Conservation (phyloP, 345 rosid genomes). For the Mercurialis annua region DNA sequence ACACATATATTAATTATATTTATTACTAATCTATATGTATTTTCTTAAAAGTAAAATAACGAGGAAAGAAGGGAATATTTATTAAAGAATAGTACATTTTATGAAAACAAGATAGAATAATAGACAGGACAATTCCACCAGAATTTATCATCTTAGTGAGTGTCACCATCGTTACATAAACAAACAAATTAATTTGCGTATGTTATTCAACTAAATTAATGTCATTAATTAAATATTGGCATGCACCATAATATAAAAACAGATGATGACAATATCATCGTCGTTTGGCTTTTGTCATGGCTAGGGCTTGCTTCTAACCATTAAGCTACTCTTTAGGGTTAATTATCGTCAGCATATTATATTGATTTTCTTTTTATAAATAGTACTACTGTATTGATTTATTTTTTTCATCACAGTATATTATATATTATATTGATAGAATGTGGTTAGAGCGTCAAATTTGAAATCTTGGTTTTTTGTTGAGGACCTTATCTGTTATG, state of each 20-base stretch:
- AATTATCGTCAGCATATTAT: conserved; percentile 38
- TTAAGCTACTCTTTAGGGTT: conserved; percentile 28
- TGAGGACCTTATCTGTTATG: conserved; percentile 31
- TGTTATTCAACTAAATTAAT: neutral
- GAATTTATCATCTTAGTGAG: conserved; percentile 33
- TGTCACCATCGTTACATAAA: conserved; percentile 30
- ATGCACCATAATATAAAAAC: conserved; percentile 2
- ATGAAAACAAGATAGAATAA: conserved; percentile 10
- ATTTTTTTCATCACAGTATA: too few relatives aligned
- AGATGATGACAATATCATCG: conserved; percentile 26
- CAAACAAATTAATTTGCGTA: neutral
- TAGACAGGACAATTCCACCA: conserved; percentile 20
- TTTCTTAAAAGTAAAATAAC: too few relatives aligned
- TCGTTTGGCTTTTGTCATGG: conserved; percentile 48
- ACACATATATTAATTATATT: too few relatives aligned
- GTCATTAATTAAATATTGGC: conserved; percentile 3
- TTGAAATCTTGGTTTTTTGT: conserved; percentile 35
- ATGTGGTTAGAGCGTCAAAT: conserved; percentile 14
- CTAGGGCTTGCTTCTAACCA: conserved; percentile 15
- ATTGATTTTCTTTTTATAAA: too few relatives aligned
- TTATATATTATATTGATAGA: conserved; percentile 22
- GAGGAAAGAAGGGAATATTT: too few relatives aligned
- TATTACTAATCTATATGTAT: too few relatives aligned
- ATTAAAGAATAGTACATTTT: too few relatives aligned
- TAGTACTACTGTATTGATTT: too few relatives aligned